Evolutionary conservation across 1,284 basidiomycete genomes (phyloP), one percentile per base, ranked within the genome.

Genomic region (Peniophora sp.): DNA sequence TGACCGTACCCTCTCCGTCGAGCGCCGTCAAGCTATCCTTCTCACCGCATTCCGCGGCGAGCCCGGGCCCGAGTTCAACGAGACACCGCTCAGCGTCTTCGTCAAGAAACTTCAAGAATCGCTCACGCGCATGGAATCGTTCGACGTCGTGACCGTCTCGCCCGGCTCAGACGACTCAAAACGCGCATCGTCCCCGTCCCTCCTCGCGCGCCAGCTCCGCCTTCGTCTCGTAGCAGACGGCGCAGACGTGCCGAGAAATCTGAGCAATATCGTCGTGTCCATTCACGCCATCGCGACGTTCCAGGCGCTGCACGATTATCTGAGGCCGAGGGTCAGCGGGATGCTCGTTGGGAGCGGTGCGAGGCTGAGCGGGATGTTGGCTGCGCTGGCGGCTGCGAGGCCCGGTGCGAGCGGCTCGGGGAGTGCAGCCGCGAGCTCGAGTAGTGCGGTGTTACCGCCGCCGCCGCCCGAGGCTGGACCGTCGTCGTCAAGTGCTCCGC

Each of bases 221-320:
- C 79, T 97, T 20, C 85, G 91, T 27, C 72, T 97, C n/a, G 77
- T 90, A 27, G 90, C 92, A 1, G 91, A 95, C 50, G 89, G 89
- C 42, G 82, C 89, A 0, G 91, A 94, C 57, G 77, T 95, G 23
- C 92, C 94, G 6, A 83, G 86, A 50, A 86, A 81, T 60, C 77
- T 92, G 52, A 85, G 88, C 57, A 92, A 92, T 56, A 88, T 97
- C 58, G 89, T 92, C 45, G 90, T 97, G 34, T 97, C 93, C 3
- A 96, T 97, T 54, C 94, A 97, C 62, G 94, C 93, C 2, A 96
- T 97, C 53, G 94, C 95, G 0, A 96, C 93, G 0, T 92, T 97
- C 75, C 92, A 95, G 66, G 92, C 93, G 0, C 76, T 97, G 27
- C 92, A 96, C 60, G 93, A 96, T 65, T 97, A 97, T 64, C 78